Conservation (phyloP, 768 basidiomycete genomes). For the Hygrocybe punicea region DNA sequence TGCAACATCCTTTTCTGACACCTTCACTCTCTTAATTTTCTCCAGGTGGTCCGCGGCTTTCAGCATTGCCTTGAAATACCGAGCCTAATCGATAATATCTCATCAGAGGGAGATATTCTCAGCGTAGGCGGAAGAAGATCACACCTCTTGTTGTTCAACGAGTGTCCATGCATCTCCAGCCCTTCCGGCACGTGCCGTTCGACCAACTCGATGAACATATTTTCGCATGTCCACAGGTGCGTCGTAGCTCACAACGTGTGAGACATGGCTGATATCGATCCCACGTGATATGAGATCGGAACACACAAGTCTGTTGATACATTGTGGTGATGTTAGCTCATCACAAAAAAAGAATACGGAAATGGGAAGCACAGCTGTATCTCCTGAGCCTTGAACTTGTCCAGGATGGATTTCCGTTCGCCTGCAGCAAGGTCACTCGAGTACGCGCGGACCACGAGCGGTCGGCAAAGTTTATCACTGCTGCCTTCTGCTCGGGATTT, state of each 20-base stretch:
- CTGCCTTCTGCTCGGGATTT: constrained; percentile 31
- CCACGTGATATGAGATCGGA: constrained; percentile 96
- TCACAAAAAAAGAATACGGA: background rate
- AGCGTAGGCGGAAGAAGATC: constrained; percentile 8
- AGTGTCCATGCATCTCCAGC: constrained; percentile 89
- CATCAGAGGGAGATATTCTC: background rate
- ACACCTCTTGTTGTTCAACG: constrained; percentile 90
- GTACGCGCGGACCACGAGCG: constrained; percentile 62
- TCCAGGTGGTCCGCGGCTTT: constrained; percentile 66
- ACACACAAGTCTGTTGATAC: constrained; percentile 70
- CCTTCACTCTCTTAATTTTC: constrained; percentile 62
- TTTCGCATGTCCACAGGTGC: constrained; percentile 96
- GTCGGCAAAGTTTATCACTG: constrained; percentile 16
- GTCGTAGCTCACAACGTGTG: constrained; percentile 94
- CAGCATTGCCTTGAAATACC: constrained; percentile 84
- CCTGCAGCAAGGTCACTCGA: constrained; percentile 76
- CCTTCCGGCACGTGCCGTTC: constrained; percentile 91
- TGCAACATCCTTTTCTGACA: constrained; percentile 59
- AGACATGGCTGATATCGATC: constrained; percentile 89
- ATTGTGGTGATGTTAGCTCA: background rate
- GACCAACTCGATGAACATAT: constrained; percentile 95
- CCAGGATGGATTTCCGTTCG: constrained; percentile 75
- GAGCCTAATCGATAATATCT: constrained; percentile 53
- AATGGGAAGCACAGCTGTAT: constrained; percentile 68
- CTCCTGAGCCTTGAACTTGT: constrained; percentile 75